Conservation (phyloP, 441 rosid genomes). For the Eruca vesicaria region DNA sequence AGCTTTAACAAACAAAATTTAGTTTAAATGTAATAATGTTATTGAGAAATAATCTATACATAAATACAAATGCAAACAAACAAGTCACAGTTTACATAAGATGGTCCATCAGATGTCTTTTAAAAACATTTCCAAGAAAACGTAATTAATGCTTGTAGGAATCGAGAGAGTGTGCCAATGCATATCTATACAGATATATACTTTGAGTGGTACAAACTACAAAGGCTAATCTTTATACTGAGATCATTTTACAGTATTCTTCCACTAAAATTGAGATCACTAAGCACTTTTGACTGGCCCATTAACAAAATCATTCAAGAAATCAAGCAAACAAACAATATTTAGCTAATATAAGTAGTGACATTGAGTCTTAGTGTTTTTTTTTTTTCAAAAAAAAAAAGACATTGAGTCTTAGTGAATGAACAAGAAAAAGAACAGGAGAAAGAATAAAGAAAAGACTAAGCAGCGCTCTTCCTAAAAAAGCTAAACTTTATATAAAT, state of each 20-base stretch:
- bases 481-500: too few species aligned
- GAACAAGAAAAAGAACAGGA: too few species aligned
- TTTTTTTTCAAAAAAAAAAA: too few species aligned
- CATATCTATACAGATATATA: too few species aligned
- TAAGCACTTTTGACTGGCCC: not conserved
- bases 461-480: too few species aligned
- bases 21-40: not conserved
- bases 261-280: constrained; percentile 8
- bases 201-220: not conserved
- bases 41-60: not conserved
- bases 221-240: not conserved
- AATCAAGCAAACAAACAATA: not conserved
- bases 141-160: not conserved
- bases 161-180: not conserved
- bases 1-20: not conserved
- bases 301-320: not conserved
- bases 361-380: not conserved
- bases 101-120: not conserved
- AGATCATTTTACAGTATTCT: not conserved
- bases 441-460: too few species aligned
- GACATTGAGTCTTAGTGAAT: too few species aligned
- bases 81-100: not conserved
- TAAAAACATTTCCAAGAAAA: not conserved
- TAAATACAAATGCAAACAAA: constrained; percentile 13
- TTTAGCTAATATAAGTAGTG: not conserved